These are phyloP conservation scores for Craspedostauros australis DNA, from an alignment of 108 stramenopile species.

Conservation along the genomic window DNA sequence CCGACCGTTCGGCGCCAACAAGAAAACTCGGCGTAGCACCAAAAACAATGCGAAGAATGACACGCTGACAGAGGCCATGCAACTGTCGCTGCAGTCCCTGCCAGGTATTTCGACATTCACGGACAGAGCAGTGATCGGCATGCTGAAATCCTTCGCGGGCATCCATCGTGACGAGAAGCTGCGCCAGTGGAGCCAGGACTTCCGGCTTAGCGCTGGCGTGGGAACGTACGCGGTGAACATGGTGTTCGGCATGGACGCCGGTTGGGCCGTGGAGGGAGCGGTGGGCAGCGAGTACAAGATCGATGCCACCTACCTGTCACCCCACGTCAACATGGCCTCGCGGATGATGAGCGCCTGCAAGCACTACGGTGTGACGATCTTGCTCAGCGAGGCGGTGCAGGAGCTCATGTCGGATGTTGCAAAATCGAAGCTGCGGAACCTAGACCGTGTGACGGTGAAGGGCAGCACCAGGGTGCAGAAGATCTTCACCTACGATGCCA, in stretches of 20 bases:
- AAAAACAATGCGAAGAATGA: constrained; percentile 1
- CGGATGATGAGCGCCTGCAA: constrained; percentile 90
- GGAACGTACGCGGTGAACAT: constrained; percentile 51
- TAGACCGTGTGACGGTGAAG: constrained; percentile 83
- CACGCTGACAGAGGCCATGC: constrained; percentile 16
- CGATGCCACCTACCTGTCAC: constrained; percentile 95
- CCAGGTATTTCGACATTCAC: constrained; percentile 68
- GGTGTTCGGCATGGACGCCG: constrained; percentile 93
- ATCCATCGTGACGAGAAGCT: constrained; percentile 71
- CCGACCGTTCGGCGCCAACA: neutral
- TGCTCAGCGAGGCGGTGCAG: constrained; percentile 54
- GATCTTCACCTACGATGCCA: constrained; percentile 79
- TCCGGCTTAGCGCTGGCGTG: constrained; percentile 47
- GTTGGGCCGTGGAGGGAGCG: constrained; percentile 95
- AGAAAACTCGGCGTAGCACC: neutral
- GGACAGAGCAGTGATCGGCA: constrained; percentile 76
- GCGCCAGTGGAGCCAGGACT: constrained; percentile 59
- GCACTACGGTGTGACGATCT: constrained; percentile 79
- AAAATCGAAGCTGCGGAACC: constrained; percentile 50
- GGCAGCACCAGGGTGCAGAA: constrained; percentile 66
- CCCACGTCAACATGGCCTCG: constrained; percentile 94
- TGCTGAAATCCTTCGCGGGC: constrained; percentile 76
- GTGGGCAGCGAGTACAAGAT: constrained; percentile 88
- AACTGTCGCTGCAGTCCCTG: constrained; percentile 27
- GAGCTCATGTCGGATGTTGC: constrained; percentile 64